Evolutionary conservation across 2,329 filamentous ascomycete genomes (phyloP).

Genomic region (Cytospora chrysosperma): DNA sequence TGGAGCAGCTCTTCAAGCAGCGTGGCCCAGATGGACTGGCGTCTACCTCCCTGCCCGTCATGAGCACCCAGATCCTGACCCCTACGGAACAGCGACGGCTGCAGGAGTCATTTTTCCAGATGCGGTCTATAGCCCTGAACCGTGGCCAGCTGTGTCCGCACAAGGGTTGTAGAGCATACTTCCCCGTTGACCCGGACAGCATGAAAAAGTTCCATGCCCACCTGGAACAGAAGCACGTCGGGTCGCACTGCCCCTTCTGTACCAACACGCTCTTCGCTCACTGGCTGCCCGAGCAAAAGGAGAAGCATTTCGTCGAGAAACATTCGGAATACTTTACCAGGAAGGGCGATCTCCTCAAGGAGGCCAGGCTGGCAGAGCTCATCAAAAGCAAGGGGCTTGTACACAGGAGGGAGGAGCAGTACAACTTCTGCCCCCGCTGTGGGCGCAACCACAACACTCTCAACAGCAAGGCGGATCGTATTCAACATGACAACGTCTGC

Average conservation of each 20-base stretch:
- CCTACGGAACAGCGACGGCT: slow-evolving; percentile 40
- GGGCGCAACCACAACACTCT: slow-evolving; percentile 23
- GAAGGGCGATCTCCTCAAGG: slow-evolving; percentile 12
- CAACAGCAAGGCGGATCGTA: slow-evolving; percentile 20
- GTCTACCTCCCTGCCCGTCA: slow-evolving; percentile 34
- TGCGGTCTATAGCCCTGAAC: slow-evolving; percentile 37
- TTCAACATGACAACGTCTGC: slow-evolving; percentile 25
- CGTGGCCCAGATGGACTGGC: slow-evolving; percentile 28
- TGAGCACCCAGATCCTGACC: slow-evolving; percentile 41
- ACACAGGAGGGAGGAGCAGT: slow-evolving; percentile 20
- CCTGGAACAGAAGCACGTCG: slow-evolving; percentile 35
- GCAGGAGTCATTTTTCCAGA: slow-evolving; percentile 35
- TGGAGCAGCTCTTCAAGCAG: slow-evolving; percentile 39
- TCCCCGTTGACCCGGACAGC: slow-evolving; percentile 31
- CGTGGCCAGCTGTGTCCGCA: slow-evolving; percentile 41
- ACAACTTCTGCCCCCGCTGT: slow-evolving; percentile 25
- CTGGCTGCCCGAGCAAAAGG: slow-evolving; percentile 31
- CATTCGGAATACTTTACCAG: slow-evolving; percentile 29
- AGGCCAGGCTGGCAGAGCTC: neutral
- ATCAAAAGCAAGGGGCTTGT: slow-evolving; percentile 1
- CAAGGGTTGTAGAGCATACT: slow-evolving; percentile 36
- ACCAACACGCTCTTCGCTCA: slow-evolving; percentile 32
- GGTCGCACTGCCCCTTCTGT: slow-evolving; percentile 39
- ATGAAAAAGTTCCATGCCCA: slow-evolving; percentile 36
- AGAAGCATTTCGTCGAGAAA: slow-evolving; percentile 32